Base-by-base conservation (phyloP, 2,329 filamentous ascomycete species). In the Graphilbum ipis-grandicollis region DNA sequence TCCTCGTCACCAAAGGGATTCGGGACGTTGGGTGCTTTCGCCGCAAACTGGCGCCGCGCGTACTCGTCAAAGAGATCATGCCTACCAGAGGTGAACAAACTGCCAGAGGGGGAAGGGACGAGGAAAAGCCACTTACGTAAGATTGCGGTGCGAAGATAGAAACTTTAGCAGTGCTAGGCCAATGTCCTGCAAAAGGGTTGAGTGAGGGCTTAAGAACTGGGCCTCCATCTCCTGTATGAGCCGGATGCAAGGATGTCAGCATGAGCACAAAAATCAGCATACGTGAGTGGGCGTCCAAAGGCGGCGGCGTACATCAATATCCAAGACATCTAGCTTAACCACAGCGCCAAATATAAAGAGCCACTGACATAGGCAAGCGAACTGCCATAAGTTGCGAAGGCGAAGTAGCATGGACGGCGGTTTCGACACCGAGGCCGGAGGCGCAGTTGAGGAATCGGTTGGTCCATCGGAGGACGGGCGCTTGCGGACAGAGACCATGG, bases 301-400 rank as follows among this genome's bases (percentile, higher is more conserved):
- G n/a, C n/a, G n/a, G n/a, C n/a, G n/a, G n/a, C 33, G 19, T 71
- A 93, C 90, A 62, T 96, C 86, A 45, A 94, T 80, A 51, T 88
- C 84, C 44, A 94, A 68, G 51, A 79, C 75, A 43, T 92, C 79
- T 46, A 96, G 81, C 60, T 93, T 94, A 54, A 93, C 76, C 31
- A 76, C 76, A 49, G 79, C 76, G 43, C 88, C 86, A 56, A 98
- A 98, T 30, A 88, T 72, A 54, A 78, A 81, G 42, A 96, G 82
- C 69, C 85, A 98, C 58, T 98, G 88, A 59, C 79, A 85, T 8
- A 96, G 62, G 50, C 85, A 88, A 42, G 88, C 83, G 57, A 96
- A 94, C 56, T 94, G 81, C 86, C 88, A 96, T 68, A 82, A 85
- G 53, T 82, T 90, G 44, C 88, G 75, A 46, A 96, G 69, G 45